Conservation (phyloP, 208 protist species). For the Trypanosoma melophagium region DNA sequence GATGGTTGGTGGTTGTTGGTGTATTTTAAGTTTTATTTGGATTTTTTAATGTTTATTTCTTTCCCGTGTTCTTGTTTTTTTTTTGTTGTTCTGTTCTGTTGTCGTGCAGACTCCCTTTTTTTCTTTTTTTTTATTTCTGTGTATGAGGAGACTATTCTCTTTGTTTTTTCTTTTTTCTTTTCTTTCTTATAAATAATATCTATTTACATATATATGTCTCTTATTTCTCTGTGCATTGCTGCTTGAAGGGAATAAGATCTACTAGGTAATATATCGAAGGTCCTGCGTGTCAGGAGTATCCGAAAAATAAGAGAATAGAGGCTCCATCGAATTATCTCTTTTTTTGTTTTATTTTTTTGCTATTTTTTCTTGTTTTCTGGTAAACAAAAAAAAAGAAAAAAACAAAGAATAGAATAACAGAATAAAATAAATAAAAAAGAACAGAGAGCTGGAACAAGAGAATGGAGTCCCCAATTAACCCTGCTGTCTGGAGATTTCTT, state of each 20-base stretch:
- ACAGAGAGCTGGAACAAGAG: too few species aligned
- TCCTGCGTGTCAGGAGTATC: too few species aligned
- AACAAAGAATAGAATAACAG: background rate
- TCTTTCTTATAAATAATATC: too few species aligned
- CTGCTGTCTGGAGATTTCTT: constrained; percentile 63
- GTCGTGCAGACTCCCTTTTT: background rate
- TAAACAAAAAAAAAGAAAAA: constrained; percentile 10
- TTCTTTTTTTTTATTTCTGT: background rate
- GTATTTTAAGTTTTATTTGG: background rate
- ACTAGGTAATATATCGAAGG: too few species aligned
- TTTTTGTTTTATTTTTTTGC: too few species aligned
- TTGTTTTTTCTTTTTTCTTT: background rate
- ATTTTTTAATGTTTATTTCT: background rate
- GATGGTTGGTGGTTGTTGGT: too few species aligned
- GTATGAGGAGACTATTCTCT: background rate
- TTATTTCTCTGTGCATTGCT: constrained; percentile 18
- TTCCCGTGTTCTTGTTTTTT: background rate
- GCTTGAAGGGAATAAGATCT: constrained; percentile 11
- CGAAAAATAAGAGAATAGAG: too few species aligned
- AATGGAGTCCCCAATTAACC: constrained; percentile 89
- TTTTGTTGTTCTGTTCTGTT: background rate
- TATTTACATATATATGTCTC: too few species aligned
- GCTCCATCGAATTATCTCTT: too few species aligned
- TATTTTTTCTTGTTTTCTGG: too few species aligned
- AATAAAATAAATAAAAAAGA: background rate